Conservation (phyloP, 1,284 basidiomycete species). For the Ganoderma resinaceum region DNA sequence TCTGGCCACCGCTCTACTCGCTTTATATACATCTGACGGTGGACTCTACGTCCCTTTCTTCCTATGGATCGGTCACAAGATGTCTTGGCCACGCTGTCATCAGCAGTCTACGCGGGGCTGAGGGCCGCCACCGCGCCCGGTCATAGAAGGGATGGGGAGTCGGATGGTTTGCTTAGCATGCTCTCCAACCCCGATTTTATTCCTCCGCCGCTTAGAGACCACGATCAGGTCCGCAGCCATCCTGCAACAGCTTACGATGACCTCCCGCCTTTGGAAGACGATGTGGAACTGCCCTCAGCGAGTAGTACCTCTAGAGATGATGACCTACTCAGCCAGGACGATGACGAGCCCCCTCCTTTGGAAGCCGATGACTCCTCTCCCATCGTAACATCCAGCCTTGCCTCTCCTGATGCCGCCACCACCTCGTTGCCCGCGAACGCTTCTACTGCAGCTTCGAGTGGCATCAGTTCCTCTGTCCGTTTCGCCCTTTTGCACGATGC, state of each 20-base stretch:
- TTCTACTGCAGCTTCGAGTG: background rate
- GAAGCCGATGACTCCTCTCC: background rate
- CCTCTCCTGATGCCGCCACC: background rate
- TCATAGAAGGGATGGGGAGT: background rate
- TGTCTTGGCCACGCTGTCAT: slow-evolving; percentile 2
- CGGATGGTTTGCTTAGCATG: slow-evolving; percentile 14
- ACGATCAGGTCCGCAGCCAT: background rate
- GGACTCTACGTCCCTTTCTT: background rate
- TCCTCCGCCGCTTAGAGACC: background rate
- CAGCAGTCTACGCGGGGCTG: slow-evolving; percentile 11
- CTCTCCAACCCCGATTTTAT: slow-evolving; percentile 19
- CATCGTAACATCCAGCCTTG: background rate
- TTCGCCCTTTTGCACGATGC: background rate
- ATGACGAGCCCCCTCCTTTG: slow-evolving; percentile 3
- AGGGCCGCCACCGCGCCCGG: background rate
- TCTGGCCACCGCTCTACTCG: background rate
- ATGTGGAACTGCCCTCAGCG: background rate
- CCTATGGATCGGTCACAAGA: slow-evolving; percentile 7
- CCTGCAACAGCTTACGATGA: slow-evolving; percentile 16
- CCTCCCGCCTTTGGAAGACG: slow-evolving; percentile 26
- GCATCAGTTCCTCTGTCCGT: background rate
- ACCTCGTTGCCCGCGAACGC: background rate
- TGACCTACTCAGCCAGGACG: background rate
- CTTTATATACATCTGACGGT: background rate
- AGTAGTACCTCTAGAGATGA: background rate